These are phyloP conservation scores for Mycena albidolilacea DNA, from an alignment of 768 basidiomycete genomes.

Conservation along the genomic window DNA sequence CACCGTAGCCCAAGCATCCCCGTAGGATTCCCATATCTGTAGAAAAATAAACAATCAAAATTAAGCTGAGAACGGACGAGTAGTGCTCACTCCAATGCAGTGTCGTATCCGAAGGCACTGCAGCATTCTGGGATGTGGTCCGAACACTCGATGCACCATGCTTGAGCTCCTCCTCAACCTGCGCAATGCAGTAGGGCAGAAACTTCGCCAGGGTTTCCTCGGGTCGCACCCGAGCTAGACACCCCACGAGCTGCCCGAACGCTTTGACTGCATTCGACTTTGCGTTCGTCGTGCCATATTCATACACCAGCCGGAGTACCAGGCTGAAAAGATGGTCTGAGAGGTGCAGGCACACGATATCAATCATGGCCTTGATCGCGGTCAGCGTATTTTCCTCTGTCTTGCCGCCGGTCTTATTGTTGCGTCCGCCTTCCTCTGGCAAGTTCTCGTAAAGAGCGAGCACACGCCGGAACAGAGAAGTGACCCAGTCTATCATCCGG, in stretches of 20 bases:
- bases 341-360: conserved; percentile 86
- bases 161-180: conserved; percentile 89
- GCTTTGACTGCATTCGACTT: conserved; percentile 94
- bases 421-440: conserved; percentile 94
- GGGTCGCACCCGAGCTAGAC: conserved; percentile 85
- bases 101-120: conserved; percentile 88
- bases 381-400: conserved; percentile 84
- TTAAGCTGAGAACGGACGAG: conserved; percentile 1
- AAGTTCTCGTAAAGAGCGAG: conserved; percentile 91
- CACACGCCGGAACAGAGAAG: conserved; percentile 81
- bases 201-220: conserved; percentile 85
- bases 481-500: conserved; percentile 79
- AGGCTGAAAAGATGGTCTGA: conserved; percentile 87
- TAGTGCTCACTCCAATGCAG: conserved; percentile 88
- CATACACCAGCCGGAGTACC: conserved; percentile 85
- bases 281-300: conserved; percentile 91
- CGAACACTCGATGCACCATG: conserved; percentile 91
- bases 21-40: conserved; percentile 86
- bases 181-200: conserved; percentile 79
- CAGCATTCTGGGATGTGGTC: conserved; percentile 81
- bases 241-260: conserved; percentile 89
- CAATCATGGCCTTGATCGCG: conserved; percentile 84
- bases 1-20: conserved; percentile 85
- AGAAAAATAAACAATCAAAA: conserved; percentile 7
- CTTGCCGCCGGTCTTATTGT: conserved; percentile 89